Evolutionary conservation across 768 basidiomycete species (phyloP).

Genomic region (Podaxis sp.): DNA sequence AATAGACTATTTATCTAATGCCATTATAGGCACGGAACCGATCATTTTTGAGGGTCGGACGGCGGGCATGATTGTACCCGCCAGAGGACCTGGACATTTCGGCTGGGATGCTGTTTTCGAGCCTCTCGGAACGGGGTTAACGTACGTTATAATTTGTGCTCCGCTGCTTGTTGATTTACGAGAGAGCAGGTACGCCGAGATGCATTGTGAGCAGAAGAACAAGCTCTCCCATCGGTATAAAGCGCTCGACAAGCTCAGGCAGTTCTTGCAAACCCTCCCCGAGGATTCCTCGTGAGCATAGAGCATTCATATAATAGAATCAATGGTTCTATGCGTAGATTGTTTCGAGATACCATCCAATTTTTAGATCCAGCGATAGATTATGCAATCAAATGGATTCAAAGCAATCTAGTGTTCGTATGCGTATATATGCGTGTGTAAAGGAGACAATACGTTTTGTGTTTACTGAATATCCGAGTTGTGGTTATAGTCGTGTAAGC

Average conservation of each 20-base stretch:
- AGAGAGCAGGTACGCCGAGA: conserved; percentile 65
- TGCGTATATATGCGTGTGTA: neutral
- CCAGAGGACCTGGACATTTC: conserved; percentile 75
- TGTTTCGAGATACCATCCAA: neutral
- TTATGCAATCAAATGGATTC: neutral
- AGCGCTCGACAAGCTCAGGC: conserved; percentile 66
- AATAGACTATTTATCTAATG: neutral
- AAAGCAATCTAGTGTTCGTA: neutral
- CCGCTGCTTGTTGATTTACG: neutral
- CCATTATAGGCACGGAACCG: conserved; percentile 53
- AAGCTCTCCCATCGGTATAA: conserved; percentile 70
- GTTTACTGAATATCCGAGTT: conserved; percentile 1
- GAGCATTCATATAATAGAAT: neutral
- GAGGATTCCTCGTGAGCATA: neutral
- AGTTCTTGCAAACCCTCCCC: conserved; percentile 37
- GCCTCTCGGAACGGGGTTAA: conserved; percentile 70
- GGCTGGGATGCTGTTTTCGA: conserved; percentile 93
- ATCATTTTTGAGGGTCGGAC: conserved; percentile 80
- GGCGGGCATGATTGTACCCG: conserved; percentile 84
- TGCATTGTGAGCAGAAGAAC: conserved; percentile 69
- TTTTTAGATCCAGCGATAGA: neutral
- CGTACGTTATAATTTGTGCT: conserved; percentile 46
- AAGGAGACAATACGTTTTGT: neutral
- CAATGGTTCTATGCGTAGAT: neutral
- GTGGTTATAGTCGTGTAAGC: neutral